Evolutionary conservation across 1,284 basidiomycete species (phyloP), one percentile per base, ranked within the genome.

Genomic region (Ganoderma sinense): DNA sequence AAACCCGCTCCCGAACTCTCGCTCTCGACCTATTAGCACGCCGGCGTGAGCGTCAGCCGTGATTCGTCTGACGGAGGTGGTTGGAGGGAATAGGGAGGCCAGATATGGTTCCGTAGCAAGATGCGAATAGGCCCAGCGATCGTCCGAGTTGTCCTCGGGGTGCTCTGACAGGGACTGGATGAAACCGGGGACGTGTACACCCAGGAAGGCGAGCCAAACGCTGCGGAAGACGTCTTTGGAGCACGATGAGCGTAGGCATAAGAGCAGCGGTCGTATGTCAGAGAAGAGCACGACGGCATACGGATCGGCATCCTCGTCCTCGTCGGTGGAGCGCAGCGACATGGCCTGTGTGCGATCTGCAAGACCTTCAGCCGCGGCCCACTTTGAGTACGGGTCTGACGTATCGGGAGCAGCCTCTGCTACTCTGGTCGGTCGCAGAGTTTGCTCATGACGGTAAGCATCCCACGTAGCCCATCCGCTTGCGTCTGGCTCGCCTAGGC

Each of bases 261-360:
- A 82, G 26, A 98, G 85, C 61, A 96, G 84, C 2, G 89, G 81
- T 14, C 87, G 87, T 68, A 98, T 86, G 77, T 98, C 97, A 59
- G 88, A 84, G 79, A 97, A 95, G 18, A 98, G 82, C 29, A 97
- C 86, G 2, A 89, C 88, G 1, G 91, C 84, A 79, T 93, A 97
- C 0, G 96, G 95, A 79, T 97, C 96, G 36, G 86, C 84, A 62
- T 89, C 86, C 14, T 85, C 84, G 7, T 83, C 84, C 7, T 87
- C 85, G 69, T 91, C 87, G 4, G 83, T 83, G 0, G 90, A 88
- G 39, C 92, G 89, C 4, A 86, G 83, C 11, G 95, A 91, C 1
- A 88, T 78, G 36, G 80, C 75, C 26, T 81, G 78, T 11, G 73
- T 72, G 23, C 75, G 77, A 73, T 94, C 91, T 18, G 83, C 80